These are phyloP conservation scores for Phytopythium montanum DNA, from an alignment of 352 stramenopile genomes.

Conservation along the genomic window DNA sequence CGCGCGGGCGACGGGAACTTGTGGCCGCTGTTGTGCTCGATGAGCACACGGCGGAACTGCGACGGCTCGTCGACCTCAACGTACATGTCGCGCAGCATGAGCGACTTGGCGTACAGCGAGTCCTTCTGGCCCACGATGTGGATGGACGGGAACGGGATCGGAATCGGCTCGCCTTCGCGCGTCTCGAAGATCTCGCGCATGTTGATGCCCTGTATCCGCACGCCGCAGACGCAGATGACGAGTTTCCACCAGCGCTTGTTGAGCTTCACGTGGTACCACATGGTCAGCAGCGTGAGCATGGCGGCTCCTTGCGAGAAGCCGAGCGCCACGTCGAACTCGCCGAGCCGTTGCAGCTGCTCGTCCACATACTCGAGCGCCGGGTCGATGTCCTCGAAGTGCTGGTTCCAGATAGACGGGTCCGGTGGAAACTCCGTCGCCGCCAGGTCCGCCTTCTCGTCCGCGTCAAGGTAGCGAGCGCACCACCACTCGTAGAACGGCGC, in stretches of 20 bases:
- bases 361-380: slow-evolving; percentile 50
- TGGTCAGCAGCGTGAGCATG: slow-evolving; percentile 58
- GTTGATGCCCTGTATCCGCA: slow-evolving; percentile 30
- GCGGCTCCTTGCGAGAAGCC: slow-evolving; percentile 79
- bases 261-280: slow-evolving; percentile 44
- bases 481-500: slow-evolving; percentile 81
- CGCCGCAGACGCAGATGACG: slow-evolving; percentile 39
- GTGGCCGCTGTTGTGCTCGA: slow-evolving; percentile 51
- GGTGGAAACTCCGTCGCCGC: slow-evolving; percentile 23
- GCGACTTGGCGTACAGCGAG: slow-evolving; percentile 36
- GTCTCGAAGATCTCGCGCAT: slow-evolving; percentile 42
- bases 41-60: slow-evolving; percentile 25
- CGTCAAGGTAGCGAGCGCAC: slow-evolving; percentile 33
- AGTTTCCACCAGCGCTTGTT: slow-evolving; percentile 52
- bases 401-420: slow-evolving; percentile 18
- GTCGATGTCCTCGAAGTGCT: slow-evolving; percentile 38
- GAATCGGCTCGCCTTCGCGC: slow-evolving; percentile 28
- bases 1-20: slow-evolving; percentile 61
- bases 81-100: slow-evolving; percentile 44
- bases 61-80: slow-evolving; percentile 25
- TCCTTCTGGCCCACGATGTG: slow-evolving; percentile 55
- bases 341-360: slow-evolving; percentile 47
- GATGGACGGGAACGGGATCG: slow-evolving; percentile 52
- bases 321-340: slow-evolving; percentile 70
- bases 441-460: slow-evolving; percentile 35